Base-by-base conservation (phyloP, 169 alveolate genomes). In the Cryptosporidium sp. region DNA sequence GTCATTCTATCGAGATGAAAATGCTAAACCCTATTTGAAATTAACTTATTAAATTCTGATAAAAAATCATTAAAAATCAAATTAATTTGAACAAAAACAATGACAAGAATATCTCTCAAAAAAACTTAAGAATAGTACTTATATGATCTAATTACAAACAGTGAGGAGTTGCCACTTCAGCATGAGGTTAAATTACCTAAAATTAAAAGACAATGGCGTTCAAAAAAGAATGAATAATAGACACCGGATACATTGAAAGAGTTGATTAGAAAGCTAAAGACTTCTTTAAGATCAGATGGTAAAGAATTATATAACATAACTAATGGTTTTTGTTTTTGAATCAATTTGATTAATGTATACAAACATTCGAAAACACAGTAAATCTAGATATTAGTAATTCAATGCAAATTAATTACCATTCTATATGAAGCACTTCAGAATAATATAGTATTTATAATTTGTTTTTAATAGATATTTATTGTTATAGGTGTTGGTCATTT, bases 1-100 rank as follows among this genome's bases (percentile, higher is more conserved):
- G 29, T 33, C 72, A 21, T 65, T 65, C 16, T 35, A 65, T 65
- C 12, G 12, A 65, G 72, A 65, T 14, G 71, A 3, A 23, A 51
- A 31, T 6, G 31, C 1, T 31, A 26, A 14, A 33, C 29, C 33
- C 10, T 12, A 7, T 31, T 29, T 14, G 9, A 29, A 33, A 33
- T 3, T 31, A 16, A 9, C 3, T 14, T 26, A 26, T 56, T 56
- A 0, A 10, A 56, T 56, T 56, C 35, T 21, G 67, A 56, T 56
- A 21, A 56, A n/a, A 1, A 56, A 26, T 56, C 35, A 37, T 6
- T 56, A 23, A 56, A 56, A n/a, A 26, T 26, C 3, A 56, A 26
- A 56, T 12, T 56, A n/a, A 26, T 56, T 21, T 21, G 14, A 56
- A 26, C 0, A 37, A 56, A 16, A 21, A 9, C 12, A 23, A 16